These are phyloP conservation scores for Cryptococcus sp. DNA, from an alignment of 1,284 basidiomycete species.

Conservation along the genomic window DNA sequence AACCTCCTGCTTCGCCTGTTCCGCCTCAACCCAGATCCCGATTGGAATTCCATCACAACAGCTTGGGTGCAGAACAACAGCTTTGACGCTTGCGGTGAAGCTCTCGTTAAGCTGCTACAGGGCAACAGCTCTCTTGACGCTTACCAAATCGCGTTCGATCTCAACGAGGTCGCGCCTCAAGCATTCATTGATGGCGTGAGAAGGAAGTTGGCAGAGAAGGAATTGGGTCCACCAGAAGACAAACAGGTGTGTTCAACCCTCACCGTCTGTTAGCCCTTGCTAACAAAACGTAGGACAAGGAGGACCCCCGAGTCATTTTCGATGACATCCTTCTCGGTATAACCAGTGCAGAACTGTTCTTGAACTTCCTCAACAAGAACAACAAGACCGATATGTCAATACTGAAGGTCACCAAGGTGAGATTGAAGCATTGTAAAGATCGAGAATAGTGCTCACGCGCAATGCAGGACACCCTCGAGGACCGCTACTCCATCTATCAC, in stretches of 20 bases:
- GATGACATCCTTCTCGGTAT: conserved; percentile 81
- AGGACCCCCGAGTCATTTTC: conserved; percentile 46
- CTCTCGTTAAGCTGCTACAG: conserved; percentile 41
- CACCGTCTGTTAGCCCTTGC: conserved; percentile 51
- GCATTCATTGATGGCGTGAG: conserved; percentile 77
- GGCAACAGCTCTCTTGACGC: conserved; percentile 65
- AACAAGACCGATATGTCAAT: conserved; percentile 89
- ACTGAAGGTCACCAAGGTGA: conserved; percentile 84
- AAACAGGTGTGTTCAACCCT: conserved; percentile 47
- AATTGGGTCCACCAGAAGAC: conserved; percentile 32
- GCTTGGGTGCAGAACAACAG: conserved; percentile 84
- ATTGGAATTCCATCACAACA: conserved; percentile 77
- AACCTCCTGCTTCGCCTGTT: conserved; percentile 73
- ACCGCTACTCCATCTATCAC: conserved; percentile 93
- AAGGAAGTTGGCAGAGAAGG: conserved; percentile 35
- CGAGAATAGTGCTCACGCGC: conserved; percentile 1
- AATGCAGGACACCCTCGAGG: conserved; percentile 80
- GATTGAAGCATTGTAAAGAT: conserved; percentile 3
- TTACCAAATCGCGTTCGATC: conserved; percentile 91
- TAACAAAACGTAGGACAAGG: conserved; percentile 50
- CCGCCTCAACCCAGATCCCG: conserved; percentile 64
- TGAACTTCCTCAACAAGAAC: conserved; percentile 90
- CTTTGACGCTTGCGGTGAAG: conserved; percentile 58
- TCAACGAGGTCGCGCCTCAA: conserved; percentile 88
- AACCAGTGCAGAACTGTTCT: conserved; percentile 84